Conservation (phyloP, 345 rosid genomes). For the Hibiscus mutabilis region DNA sequence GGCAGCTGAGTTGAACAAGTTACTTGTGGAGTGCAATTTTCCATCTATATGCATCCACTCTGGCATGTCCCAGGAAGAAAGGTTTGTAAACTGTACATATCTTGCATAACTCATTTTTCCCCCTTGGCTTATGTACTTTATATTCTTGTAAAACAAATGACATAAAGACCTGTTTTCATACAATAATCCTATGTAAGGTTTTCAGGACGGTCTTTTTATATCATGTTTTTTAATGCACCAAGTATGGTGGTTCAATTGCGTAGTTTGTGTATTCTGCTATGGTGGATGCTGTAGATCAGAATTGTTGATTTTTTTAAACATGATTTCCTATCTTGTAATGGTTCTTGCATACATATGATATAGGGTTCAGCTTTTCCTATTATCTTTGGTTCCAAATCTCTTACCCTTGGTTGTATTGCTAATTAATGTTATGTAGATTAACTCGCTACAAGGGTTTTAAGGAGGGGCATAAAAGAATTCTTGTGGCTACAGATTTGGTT, state of each 20-base stretch:
- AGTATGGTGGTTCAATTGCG: neutral
- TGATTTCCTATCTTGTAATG: neutral
- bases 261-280: neutral
- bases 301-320: neutral
- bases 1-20: constrained; percentile 89
- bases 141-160: neutral
- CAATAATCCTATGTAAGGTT: neutral
- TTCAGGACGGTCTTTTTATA: neutral
- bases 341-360: neutral
- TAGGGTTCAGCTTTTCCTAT: neutral
- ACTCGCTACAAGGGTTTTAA: constrained; percentile 96
- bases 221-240: neutral
- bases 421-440: constrained; percentile 39
- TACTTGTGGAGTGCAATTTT: constrained; percentile 90
- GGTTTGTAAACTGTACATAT: constrained; percentile 30
- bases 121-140: neutral
- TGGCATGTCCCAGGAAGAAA: constrained; percentile 99
- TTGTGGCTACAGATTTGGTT: constrained; percentile 94
- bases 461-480: constrained; percentile 98
- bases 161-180: neutral
- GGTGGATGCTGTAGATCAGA: neutral
- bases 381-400: neutral
- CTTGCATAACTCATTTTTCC: neutral
- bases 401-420: neutral
- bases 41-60: constrained; percentile 99